Evolutionary conservation across 2,329 filamentous ascomycete genomes (phyloP), one percentile per base, ranked within the genome.

Genomic region (Emergomyces pasteurianus): DNA sequence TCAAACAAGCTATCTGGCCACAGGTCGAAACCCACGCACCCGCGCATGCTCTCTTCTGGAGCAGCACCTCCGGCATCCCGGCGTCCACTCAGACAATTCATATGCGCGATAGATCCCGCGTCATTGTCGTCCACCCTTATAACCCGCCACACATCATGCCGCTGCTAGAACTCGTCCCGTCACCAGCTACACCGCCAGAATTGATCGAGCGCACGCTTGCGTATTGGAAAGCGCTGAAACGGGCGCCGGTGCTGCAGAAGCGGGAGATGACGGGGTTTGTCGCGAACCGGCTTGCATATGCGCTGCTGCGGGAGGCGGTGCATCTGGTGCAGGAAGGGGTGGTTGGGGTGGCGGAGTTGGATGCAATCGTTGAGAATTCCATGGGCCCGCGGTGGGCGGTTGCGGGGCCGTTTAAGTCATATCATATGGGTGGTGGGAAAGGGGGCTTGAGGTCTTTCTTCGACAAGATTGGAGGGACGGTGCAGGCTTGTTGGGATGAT

Each of bases 121-220:
- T 86, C 2, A 63, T 85, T 0, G 79, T 85, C 1, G 81, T 83
- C 3, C 83, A 85, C 67, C 83, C 83, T 0, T 86, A 82, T 69
- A 85, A 85, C 60, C 83, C 81, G 26, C 83, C 83, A 1, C 81
- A 85, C 64, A 77, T 85, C 59, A 84, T 85, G 80, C 83, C 83
- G 0, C 67, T 86, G 1, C 70, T 85, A 2, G 83, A 86, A 67
- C 73, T 85, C 38, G 82, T 85, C 0, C 81, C 81, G 0, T 77
- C 74, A 1, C 77, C 75, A 4, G 61, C 64, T 36, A 84, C 79
- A 0, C 67, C 68, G 0, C 43, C 69, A 0, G 67, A 70, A 0
- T 70, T 76, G 1, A 69, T 81, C 0, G 65, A 71, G 4, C 67
- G 70, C 8, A 80, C 79, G 4, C 58, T 78, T 34, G 65, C 68